phyloP scores from a whole-genome alignment of 208 protist genomes.

The Leishmania martiniquensis region DNA sequence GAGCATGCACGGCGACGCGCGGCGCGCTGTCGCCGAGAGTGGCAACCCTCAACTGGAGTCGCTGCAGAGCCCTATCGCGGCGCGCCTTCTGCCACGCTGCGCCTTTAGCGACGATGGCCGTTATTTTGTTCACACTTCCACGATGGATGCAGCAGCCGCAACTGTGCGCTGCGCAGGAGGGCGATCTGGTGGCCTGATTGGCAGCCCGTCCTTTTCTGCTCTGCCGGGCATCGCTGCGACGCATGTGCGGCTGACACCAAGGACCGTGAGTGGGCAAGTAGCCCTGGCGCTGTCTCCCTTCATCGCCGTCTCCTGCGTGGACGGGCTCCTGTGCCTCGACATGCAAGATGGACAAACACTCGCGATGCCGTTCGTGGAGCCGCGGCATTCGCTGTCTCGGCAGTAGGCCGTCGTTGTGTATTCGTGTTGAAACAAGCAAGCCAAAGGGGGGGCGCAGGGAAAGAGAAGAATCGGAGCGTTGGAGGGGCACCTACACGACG shows the following conservation, averaged over 20 bases:
- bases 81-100: slow-evolving; percentile 9
- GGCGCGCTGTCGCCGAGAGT: background rate
- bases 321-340: slow-evolving; percentile 26
- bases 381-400: background rate
- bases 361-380: background rate
- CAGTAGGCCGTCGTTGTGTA: too few relatives aligned
- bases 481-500: background rate
- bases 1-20: background rate
- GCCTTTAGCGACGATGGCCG: slow-evolving; percentile 19
- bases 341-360: slow-evolving; percentile 23
- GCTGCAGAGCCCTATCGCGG: background rate
- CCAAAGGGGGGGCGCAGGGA: too few relatives aligned
- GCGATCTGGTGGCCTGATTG: background rate
- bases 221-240: background rate
- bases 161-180: background rate
- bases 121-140: slow-evolving; percentile 12
- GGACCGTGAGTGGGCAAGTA: background rate
- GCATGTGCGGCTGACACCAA: background rate
- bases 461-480: background rate
- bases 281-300: slow-evolving; percentile 1
- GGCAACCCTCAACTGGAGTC: background rate
- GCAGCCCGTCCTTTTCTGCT: background rate
- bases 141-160: background rate
- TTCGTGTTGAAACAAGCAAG: too few relatives aligned
- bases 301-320: slow-evolving; percentile 27